phyloP scores from a whole-genome alignment of 1,284 basidiomycete genomes.

The Spongiforma sp. region DNA sequence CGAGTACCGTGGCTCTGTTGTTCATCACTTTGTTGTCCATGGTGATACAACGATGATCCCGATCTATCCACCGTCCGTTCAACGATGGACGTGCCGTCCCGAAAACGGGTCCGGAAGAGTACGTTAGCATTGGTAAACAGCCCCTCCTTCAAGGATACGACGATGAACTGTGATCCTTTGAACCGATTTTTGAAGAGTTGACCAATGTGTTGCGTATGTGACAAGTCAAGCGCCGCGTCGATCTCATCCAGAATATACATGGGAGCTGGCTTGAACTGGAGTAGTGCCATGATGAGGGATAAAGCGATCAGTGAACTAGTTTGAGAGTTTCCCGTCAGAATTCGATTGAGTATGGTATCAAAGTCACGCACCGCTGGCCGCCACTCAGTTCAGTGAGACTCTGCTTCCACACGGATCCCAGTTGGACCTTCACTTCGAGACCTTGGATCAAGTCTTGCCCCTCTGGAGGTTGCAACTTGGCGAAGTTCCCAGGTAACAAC shows the following conservation, averaged over 20 bases:
- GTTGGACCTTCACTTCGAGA: conserved; percentile 95
- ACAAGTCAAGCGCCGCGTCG: conserved; percentile 94
- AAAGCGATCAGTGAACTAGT: conserved; percentile 92
- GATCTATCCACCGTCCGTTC: conserved; percentile 77
- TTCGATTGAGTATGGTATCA: neutral
- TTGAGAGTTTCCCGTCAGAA: conserved; percentile 4
- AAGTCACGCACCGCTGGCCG: conserved; percentile 81
- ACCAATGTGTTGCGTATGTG: conserved; percentile 97
- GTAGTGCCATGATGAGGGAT: conserved; percentile 96
- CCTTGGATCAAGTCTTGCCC: conserved; percentile 94
- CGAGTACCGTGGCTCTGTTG: conserved; percentile 29
- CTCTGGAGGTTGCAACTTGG: conserved; percentile 94
- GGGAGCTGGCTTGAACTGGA: conserved; percentile 99
- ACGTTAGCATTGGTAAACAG: conserved; percentile 99
- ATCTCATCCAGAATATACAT: conserved; percentile 99
- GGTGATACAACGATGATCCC: conserved; percentile 46
- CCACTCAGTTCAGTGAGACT: conserved; percentile 97
- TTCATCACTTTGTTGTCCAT: conserved; percentile 19
- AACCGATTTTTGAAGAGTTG: conserved; percentile 97
- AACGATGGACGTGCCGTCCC: conserved; percentile 92
- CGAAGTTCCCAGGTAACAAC: conserved; percentile 95
- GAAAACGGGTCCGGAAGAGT: conserved; percentile 90
- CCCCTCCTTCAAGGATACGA: conserved; percentile 97
- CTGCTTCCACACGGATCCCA: conserved; percentile 97
- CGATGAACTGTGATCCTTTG: conserved; percentile 98